Conservation (phyloP, 441 rosid species). For the Pelargonium australe region DNA sequence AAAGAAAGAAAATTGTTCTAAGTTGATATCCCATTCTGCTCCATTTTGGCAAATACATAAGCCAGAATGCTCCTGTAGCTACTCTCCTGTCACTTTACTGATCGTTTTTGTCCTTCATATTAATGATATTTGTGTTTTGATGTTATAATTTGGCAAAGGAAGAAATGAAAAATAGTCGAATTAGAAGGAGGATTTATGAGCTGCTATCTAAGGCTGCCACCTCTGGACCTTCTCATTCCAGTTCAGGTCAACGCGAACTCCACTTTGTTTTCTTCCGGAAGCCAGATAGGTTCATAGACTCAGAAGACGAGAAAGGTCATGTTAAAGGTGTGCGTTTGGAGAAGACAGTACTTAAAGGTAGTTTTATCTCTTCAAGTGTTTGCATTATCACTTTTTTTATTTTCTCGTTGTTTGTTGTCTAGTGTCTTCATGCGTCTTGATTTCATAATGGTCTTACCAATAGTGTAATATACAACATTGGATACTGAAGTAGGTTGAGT, state of each 20-base stretch:
- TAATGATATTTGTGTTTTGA: conserved; percentile 25
- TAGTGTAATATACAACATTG: background rate
- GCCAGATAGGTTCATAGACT: conserved; percentile 63
- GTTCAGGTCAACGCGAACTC: conserved; percentile 60
- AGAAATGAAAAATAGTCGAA: conserved; percentile 73
- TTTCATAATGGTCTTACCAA: background rate
- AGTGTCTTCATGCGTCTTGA: background rate
- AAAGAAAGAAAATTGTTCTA: background rate
- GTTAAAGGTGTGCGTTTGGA: conserved; percentile 69
- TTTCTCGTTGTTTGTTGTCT: conserved; percentile 1
- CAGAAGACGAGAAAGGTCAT: conserved; percentile 46
- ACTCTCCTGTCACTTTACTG: no score
- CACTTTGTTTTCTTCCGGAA: conserved; percentile 80
- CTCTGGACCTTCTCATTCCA: conserved; percentile 34
- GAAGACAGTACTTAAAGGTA: conserved; percentile 73
- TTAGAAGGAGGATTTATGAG: conserved; percentile 66
- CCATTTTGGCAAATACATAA: background rate
- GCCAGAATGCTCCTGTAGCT: background rate
- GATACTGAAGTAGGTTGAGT: background rate
- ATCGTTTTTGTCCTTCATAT: conserved; percentile 3
- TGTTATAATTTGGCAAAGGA: conserved; percentile 47
- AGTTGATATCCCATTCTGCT: background rate
- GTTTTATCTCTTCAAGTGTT: conserved; percentile 10
- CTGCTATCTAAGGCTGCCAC: conserved; percentile 67
- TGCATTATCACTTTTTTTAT: background rate